Conservation (phyloP, 2,329 filamentous ascomycete genomes). For the Fusarium sp. region DNA sequence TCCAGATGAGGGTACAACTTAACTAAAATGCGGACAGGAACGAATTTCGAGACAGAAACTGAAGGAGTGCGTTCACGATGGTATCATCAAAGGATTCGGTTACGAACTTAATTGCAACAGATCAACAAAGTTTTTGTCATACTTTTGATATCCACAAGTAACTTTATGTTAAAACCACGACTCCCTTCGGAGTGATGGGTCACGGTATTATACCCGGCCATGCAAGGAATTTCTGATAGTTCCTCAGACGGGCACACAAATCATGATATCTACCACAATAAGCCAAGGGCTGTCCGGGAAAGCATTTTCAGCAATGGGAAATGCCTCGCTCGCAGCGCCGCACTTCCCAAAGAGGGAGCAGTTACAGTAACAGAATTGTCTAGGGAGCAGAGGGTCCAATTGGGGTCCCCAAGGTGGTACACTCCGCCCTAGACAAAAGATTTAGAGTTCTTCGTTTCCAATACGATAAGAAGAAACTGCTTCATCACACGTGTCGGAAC, state of each 20-base stretch:
- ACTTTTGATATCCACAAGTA: neutral
- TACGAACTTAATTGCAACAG: neutral
- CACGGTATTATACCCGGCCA: neutral
- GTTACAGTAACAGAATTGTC: neutral
- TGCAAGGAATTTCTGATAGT: neutral
- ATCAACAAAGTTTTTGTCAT: neutral
- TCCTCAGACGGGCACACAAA: neutral
- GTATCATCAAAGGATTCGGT: neutral
- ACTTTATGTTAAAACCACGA: neutral
- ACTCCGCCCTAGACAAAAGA: neutral
- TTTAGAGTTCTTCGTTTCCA: neutral
- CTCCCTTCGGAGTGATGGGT: neutral
- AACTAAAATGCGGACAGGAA: neutral
- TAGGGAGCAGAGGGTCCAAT: neutral
- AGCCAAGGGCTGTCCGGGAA: slow-evolving; percentile 1
- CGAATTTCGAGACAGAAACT: neutral
- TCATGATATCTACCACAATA: neutral
- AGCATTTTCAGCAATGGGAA: slow-evolving; percentile 8
- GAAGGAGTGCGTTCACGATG: neutral
- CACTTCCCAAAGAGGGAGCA: neutral
- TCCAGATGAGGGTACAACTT: slow-evolving; percentile 7
- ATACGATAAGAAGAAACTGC: neutral
- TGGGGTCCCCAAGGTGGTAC: neutral
- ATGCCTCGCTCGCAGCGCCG: slow-evolving; percentile 7
- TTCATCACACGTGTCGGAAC: slow-evolving; percentile 1